Evolutionary conservation across 2,329 filamentous ascomycete species (phyloP).

Genomic region (Colletotrichum incanum): DNA sequence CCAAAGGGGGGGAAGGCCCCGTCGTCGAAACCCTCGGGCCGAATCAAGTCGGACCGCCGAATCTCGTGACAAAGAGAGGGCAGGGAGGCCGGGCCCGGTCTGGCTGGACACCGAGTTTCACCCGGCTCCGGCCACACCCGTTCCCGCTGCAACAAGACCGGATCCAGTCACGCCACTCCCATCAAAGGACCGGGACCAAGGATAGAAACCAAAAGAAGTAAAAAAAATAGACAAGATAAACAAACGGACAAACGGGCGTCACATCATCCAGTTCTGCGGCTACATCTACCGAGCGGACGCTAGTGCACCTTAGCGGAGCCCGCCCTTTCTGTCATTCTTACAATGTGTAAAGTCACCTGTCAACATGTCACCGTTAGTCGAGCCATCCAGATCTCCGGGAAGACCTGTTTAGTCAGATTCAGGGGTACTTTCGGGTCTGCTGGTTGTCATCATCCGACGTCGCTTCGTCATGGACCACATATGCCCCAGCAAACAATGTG

Average conservation of each 20-base stretch:
- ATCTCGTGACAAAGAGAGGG: conserved; percentile 2
- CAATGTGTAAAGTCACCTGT: background rate
- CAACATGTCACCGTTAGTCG: conserved; percentile 3
- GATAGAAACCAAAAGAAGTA: background rate
- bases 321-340: background rate
- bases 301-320: conserved; percentile 11
- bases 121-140: background rate
- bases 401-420: background rate
- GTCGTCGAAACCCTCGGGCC: conserved; percentile 2
- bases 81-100: background rate
- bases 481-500: background rate
- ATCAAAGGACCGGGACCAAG: background rate
- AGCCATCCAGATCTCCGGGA: conserved; percentile 16
- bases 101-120: background rate
- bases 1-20: no score
- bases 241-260: background rate
- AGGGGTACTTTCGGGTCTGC: background rate
- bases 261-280: background rate
- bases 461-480: background rate
- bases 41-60: conserved; percentile 12
- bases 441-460: background rate
- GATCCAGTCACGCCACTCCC: conserved; percentile 11
- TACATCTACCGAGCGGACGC: conserved; percentile 9
- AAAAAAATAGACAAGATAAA: background rate
- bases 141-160: background rate